Percentiles rank a stretch among this genome's conserved stretches.
Evolutionary conservation across 2,329 filamentous ascomycete species (phyloP).

Genomic region (Fusarium acutatum): DNA sequence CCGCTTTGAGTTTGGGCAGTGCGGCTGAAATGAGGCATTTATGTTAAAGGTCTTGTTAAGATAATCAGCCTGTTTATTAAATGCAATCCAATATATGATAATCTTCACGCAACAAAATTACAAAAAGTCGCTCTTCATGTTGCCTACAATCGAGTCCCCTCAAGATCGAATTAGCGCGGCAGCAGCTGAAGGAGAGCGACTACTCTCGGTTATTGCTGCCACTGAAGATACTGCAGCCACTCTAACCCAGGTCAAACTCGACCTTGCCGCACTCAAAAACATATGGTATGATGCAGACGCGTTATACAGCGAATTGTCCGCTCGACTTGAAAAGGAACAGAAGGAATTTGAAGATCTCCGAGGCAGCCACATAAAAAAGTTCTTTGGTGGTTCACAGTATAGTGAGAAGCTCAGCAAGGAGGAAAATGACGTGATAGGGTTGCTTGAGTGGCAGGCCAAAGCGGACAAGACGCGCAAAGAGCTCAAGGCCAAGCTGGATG

Average conservation of each 20-base stretch:
- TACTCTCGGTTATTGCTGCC: neutral
- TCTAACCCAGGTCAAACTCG: neutral
- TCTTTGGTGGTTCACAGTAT: neutral
- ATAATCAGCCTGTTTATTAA: rapidly evolving
- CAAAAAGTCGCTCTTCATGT: neutral
- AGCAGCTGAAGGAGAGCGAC: neutral
- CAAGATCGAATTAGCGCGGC: neutral
- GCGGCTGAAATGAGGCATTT: neutral
- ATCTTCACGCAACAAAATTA: neutral
- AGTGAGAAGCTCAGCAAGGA: neutral
- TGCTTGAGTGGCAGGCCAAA: neutral
- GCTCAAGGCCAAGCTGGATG: neutral
- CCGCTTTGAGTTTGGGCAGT: neutral
- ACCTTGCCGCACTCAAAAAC: neutral
- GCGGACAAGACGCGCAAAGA: neutral
- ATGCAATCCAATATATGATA: rapidly evolving
- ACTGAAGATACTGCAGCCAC: neutral
- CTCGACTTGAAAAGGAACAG: neutral
- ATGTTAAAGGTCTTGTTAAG: too few species aligned
- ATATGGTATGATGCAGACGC: neutral
- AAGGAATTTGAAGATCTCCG: neutral
- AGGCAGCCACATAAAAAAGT: neutral
- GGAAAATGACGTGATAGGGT: neutral
- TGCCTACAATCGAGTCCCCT: neutral
- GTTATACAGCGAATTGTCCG: neutral